phyloP scores from a whole-genome alignment of 768 basidiomycete genomes.

The Calocybe cyanea region DNA sequence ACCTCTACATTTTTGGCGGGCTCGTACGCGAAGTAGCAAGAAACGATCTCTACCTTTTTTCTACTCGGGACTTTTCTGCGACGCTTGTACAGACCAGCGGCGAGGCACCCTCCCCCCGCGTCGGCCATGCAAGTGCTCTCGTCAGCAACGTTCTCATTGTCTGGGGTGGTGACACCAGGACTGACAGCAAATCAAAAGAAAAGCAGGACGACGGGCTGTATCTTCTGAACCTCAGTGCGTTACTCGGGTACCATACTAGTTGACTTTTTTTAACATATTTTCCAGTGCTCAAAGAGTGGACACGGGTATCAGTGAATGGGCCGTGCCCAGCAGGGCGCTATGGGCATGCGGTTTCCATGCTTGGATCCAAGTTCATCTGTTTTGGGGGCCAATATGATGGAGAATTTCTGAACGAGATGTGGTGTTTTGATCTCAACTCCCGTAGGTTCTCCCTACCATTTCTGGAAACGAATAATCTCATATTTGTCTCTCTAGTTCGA shows the following conservation, averaged over 20 bases:
- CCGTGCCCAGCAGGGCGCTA: constrained; percentile 85
- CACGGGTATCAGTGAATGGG: constrained; percentile 73
- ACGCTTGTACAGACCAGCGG: constrained; percentile 84
- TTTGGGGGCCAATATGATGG: constrained; percentile 97
- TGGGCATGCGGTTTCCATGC: constrained; percentile 94
- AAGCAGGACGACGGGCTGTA: constrained; percentile 92
- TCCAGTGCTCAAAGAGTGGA: constrained; percentile 93
- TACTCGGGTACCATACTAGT: neutral
- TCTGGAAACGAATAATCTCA: constrained; percentile 1
- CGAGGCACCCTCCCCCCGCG: constrained; percentile 82
- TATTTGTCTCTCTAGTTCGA: constrained; percentile 53
- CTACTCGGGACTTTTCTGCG: constrained; percentile 72
- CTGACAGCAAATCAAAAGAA: constrained; percentile 62
- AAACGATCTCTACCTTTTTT: constrained; percentile 93
- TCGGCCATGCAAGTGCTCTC: constrained; percentile 95
- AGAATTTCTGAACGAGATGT: constrained; percentile 90
- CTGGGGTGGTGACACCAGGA: constrained; percentile 98
- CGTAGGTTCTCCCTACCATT: constrained; percentile 45
- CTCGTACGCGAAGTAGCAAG: constrained; percentile 86
- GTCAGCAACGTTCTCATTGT: constrained; percentile 95
- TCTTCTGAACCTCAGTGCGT: constrained; percentile 84
- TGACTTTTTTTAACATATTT: constrained; percentile 5
- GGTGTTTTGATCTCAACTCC: constrained; percentile 94
- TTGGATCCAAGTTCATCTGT: constrained; percentile 84
- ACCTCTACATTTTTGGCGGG: constrained; percentile 95